These are phyloP conservation scores for Gynandropsis gynandra DNA, from an alignment of 345 rosid species.

Conservation along the genomic window DNA sequence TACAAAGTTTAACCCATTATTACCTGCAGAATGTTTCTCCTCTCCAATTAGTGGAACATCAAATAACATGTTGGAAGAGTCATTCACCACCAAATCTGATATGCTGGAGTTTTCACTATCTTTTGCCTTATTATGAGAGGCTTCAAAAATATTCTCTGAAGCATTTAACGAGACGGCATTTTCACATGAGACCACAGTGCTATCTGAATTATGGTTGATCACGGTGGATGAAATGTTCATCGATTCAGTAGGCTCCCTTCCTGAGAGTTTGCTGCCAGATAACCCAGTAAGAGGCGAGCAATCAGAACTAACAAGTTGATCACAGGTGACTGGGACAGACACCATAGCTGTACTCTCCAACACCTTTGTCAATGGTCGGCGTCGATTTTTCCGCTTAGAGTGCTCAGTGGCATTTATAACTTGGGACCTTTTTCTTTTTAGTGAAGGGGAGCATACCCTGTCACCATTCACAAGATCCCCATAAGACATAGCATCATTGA, in stretches of 20 bases:
- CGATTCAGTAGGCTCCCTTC: slow-evolving; percentile 49
- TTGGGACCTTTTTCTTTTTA: slow-evolving; percentile 68
- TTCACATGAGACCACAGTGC: slow-evolving; percentile 57
- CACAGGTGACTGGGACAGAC: slow-evolving; percentile 58
- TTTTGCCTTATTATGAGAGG: slow-evolving; percentile 43
- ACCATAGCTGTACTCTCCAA: slow-evolving; percentile 83
- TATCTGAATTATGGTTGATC: slow-evolving; percentile 58
- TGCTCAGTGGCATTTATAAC: slow-evolving; percentile 47
- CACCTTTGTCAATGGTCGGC: slow-evolving; percentile 79
- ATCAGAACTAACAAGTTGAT: slow-evolving; percentile 54
- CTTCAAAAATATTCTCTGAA: slow-evolving; percentile 40
- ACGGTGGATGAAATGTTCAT: slow-evolving; percentile 39
- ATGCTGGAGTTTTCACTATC: slow-evolving; percentile 46
- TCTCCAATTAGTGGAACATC: slow-evolving; percentile 82
- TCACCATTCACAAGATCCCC: slow-evolving; percentile 44
- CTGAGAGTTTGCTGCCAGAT: slow-evolving; percentile 52
- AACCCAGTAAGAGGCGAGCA: slow-evolving; percentile 38
- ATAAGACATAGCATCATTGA: slow-evolving; percentile 39
- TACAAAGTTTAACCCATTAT: slow-evolving; percentile 5
- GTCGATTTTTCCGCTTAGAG: slow-evolving; percentile 65
- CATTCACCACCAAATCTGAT: slow-evolving; percentile 44
- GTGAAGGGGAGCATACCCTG: slow-evolving; percentile 37
- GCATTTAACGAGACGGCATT: slow-evolving; percentile 35
- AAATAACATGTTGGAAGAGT: slow-evolving; percentile 44
- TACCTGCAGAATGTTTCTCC: slow-evolving; percentile 65